A percentile compares a stretch with the other conserved stretches of the same genome.
Evolutionary conservation across 1,284 basidiomycete genomes (phyloP).

Genomic region (Apiotrichum veenhuisii): DNA sequence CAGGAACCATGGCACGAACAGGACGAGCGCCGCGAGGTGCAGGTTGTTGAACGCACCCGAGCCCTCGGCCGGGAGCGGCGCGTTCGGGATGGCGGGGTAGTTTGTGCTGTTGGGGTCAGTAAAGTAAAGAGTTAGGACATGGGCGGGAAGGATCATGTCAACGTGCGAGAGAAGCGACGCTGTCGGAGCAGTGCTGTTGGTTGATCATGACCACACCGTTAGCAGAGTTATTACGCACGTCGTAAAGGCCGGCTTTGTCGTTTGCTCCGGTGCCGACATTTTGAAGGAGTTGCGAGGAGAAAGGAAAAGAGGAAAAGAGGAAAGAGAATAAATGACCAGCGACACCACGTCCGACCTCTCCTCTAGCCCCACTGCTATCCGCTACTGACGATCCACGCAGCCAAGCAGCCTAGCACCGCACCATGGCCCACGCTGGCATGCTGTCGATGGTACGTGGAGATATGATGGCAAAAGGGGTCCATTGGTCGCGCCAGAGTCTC

Average conservation of each 20-base stretch:
- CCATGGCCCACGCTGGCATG: too few species aligned
- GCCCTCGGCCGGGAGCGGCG: slow-evolving; percentile 83
- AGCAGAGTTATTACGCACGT: neutral
- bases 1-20: slow-evolving; percentile 74
- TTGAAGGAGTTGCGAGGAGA: neutral
- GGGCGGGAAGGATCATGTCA: too few species aligned
- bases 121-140: too few species aligned
- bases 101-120: slow-evolving; percentile 23
- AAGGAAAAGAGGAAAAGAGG: neutral
- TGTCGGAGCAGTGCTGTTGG: neutral
- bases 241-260: slow-evolving; percentile 1
- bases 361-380: too few species aligned
- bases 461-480: too few species aligned
- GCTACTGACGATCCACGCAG: too few species aligned
- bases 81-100: slow-evolving; percentile 57
- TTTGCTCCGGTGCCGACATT: slow-evolving; percentile 1
- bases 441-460: too few species aligned
- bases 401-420: too few species aligned
- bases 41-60: slow-evolving; percentile 76
- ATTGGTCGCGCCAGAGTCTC: too few species aligned
- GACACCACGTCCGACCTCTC: too few species aligned
- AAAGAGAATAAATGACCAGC: neutral
- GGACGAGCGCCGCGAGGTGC: slow-evolving; percentile 71
- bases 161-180: too few species aligned
- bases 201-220: neutral